A percentile compares a stretch with the other conserved stretches of the same genome.
Evolutionary conservation across 108 stramenopile genomes (phyloP).

Genomic region (Discostella stelligeroides): DNA sequence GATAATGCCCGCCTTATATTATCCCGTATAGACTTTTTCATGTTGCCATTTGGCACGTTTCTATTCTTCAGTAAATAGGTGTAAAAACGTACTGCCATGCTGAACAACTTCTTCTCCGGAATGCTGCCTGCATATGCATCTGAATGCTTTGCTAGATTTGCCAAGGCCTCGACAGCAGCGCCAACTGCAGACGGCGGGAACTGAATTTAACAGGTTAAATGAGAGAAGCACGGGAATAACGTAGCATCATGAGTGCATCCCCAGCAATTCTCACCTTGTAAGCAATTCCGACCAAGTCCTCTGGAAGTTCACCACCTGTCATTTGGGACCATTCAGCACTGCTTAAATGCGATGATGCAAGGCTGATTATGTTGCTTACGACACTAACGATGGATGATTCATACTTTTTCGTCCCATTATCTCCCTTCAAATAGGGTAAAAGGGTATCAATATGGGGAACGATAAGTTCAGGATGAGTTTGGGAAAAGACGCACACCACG

Average conservation of each 20-base stretch:
- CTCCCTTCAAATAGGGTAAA: slow-evolving; percentile 91
- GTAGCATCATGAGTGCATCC: too few species aligned
- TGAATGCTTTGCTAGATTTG: slow-evolving; percentile 60
- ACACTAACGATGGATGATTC: slow-evolving; percentile 70
- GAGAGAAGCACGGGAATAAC: too few species aligned
- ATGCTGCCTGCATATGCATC: slow-evolving; percentile 35
- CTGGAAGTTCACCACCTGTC: slow-evolving; percentile 51
- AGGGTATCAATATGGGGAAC: slow-evolving; percentile 83
- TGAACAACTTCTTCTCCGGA: slow-evolving; percentile 55
- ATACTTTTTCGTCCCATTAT: slow-evolving; percentile 70
- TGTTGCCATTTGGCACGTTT: slow-evolving; percentile 41
- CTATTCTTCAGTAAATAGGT: slow-evolving; percentile 64
- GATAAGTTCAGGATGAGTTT: slow-evolving; percentile 71
- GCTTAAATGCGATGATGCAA: slow-evolving; percentile 50
- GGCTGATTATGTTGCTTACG: slow-evolving; percentile 66
- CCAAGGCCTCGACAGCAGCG: slow-evolving; percentile 70
- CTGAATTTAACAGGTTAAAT: not conserved
- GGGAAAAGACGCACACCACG: slow-evolving; percentile 82
- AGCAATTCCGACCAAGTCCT: slow-evolving; percentile 69
- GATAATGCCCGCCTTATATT: slow-evolving; percentile 72
- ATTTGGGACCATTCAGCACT: slow-evolving; percentile 52
- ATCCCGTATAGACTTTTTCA: slow-evolving; percentile 48
- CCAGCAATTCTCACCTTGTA: slow-evolving; percentile 46
- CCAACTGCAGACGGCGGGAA: slow-evolving; percentile 63
- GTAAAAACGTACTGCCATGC: slow-evolving; percentile 76